Evolutionary conservation across 352 stramenopile genomes (phyloP).

Genomic region (Stramenopiles sp.): DNA sequence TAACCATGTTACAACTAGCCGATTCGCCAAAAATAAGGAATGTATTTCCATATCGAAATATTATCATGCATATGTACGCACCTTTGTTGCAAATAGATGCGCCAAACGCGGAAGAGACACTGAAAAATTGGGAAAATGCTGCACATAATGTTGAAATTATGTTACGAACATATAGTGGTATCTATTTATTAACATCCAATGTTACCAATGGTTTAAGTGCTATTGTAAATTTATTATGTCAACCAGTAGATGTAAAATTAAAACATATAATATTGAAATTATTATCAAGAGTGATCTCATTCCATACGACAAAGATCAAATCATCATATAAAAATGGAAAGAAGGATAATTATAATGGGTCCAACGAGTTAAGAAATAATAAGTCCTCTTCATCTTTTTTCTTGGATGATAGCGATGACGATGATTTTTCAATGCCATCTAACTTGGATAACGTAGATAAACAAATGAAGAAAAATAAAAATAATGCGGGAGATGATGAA

Average conservation of each 20-base stretch:
- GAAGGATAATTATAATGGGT: too few species aligned
- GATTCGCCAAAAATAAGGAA: not conserved
- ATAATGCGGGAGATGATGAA: too few species aligned
- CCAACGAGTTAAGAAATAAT: too few species aligned
- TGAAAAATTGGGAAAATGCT: not conserved
- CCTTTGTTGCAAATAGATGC: not conserved
- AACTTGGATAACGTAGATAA: too few species aligned
- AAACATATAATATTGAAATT: not conserved
- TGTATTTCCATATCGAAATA: not conserved
- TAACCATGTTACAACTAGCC: not conserved
- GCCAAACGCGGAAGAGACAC: not conserved
- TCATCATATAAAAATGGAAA: too few species aligned
- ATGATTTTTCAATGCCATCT: too few species aligned
- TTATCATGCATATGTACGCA: not conserved
- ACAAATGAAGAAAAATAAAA: too few species aligned
- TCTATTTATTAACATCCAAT: not conserved
- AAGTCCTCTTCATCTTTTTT: too few species aligned
- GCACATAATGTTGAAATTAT: not conserved
- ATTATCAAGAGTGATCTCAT: not conserved
- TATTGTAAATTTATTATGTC: not conserved
- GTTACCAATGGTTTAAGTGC: not conserved
- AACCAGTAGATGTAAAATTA: not conserved
- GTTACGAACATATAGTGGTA: not conserved
- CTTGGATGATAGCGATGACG: too few species aligned
- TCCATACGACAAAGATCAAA: not conserved